Conservation (phyloP, 106 monocot species). For the Allium sativum region DNA sequence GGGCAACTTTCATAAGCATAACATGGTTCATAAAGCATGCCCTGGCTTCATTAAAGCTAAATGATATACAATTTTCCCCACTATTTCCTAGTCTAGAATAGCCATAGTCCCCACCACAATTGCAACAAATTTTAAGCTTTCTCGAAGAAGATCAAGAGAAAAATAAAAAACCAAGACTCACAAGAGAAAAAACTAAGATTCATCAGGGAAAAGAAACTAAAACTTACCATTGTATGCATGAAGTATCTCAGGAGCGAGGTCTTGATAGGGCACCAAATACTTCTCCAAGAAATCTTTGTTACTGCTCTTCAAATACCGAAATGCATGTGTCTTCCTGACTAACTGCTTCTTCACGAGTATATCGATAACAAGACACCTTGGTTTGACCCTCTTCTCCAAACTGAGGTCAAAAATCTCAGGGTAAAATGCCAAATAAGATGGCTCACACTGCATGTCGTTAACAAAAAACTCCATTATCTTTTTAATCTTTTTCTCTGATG, state of each 20-base stretch:
- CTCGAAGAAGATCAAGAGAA: no score
- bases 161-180: no score
- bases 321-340: neutral
- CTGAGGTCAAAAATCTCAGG: conserved; percentile 13
- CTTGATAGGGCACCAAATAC: conserved; percentile 10
- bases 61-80: no score
- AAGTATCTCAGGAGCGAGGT: neutral
- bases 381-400: conserved; percentile 32
- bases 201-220: no score
- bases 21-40: no score
- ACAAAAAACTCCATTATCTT: conserved; percentile 15
- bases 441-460: conserved; percentile 4
- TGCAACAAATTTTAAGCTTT: no score
- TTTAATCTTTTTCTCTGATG: conserved; percentile 22
- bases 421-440: neutral
- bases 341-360: conserved; percentile 8
- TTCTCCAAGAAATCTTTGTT: neutral
- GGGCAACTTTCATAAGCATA: no score
- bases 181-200: no score
- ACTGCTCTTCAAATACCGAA: neutral
- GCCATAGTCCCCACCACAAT: no score
- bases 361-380: conserved; percentile 20
- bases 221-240: neutral
- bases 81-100: no score
- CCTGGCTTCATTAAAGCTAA: no score